Conservation (phyloP, 106 monocot genomes). For the Alisma plantagoaquatica region DNA sequence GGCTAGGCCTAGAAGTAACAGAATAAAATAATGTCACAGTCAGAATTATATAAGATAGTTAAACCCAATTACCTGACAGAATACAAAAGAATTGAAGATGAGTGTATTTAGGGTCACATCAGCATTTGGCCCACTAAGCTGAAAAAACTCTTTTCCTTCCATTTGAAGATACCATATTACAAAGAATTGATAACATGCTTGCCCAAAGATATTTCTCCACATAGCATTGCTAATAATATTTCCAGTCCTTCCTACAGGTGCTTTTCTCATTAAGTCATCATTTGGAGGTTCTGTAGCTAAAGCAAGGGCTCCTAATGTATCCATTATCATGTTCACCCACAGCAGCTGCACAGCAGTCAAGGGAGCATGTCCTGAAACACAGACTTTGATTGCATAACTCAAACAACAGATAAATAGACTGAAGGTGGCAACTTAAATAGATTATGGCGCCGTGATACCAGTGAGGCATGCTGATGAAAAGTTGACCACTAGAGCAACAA, state of each 20-base stretch:
- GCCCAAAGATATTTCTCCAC: conserved; percentile 96
- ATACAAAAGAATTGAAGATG: conserved; percentile 93
- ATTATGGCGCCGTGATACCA: conserved; percentile 21
- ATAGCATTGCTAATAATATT: conserved; percentile 86
- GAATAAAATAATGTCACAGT: too few relatives aligned
- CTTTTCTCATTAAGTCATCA: conserved; percentile 70
- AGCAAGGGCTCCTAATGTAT: conserved; percentile 91
- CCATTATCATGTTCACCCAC: conserved; percentile 99
- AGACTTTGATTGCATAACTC: neutral
- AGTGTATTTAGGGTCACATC: conserved; percentile 74
- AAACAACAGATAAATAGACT: neutral
- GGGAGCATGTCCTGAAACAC: conserved; percentile 60
- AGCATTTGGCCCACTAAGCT: conserved; percentile 47
- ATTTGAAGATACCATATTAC: conserved; percentile 87
- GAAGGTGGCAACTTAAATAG: neutral
- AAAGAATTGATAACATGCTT: conserved; percentile 75
- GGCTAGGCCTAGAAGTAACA: too few relatives aligned
- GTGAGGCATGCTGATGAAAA: conserved; percentile 91
- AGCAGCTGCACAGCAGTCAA: conserved; percentile 92
- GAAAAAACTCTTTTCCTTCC: conserved; percentile 52
- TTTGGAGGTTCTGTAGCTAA: conserved; percentile 92
- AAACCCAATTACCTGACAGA: conserved; percentile 65
- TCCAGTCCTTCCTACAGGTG: conserved; percentile 74
- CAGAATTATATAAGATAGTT: too few relatives aligned
- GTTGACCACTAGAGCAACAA: conserved; percentile 84